phyloP scores from a whole-genome alignment of 2,329 filamentous ascomycete species.

The Hysterium pulicare region DNA sequence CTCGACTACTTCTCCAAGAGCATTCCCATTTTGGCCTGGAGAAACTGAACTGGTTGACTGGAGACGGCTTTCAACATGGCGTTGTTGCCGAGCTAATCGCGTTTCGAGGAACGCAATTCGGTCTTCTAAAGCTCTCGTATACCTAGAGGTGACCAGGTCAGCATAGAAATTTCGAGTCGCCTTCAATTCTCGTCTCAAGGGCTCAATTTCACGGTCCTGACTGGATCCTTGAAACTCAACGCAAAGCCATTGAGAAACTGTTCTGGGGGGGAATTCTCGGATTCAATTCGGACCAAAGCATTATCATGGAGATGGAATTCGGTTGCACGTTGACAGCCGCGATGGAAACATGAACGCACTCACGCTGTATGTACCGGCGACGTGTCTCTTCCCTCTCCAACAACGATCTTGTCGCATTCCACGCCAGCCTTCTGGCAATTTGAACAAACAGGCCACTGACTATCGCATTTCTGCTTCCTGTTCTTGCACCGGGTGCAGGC shows the following conservation, averaged over 20 bases:
- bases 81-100: neutral
- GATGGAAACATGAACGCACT: no score
- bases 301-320: no score
- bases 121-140: conserved; percentile 12
- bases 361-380: neutral
- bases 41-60: neutral
- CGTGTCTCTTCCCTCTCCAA: neutral
- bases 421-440: conserved; percentile 10
- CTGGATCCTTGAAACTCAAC: no score
- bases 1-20: conserved; percentile 44
- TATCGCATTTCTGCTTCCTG: conserved; percentile 15
- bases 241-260: no score
- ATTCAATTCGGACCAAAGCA: no score
- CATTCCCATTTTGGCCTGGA: conserved; percentile 6
- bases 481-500: conserved; percentile 12
- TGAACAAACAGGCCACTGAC: conserved; percentile 9
- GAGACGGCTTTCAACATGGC: neutral
- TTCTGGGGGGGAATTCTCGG: no score
- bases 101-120: conserved; percentile 11
- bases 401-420: conserved; percentile 5
- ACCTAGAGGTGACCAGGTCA: neutral
- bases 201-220: no score
- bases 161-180: neutral
- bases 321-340: no score
- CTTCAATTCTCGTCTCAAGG: no score